A percentile compares a stretch with the other conserved stretches of the same genome.
Evolutionary conservation across 805 yeast species (phyloP).

Genomic region (Wickerhamomyces chambardii): DNA sequence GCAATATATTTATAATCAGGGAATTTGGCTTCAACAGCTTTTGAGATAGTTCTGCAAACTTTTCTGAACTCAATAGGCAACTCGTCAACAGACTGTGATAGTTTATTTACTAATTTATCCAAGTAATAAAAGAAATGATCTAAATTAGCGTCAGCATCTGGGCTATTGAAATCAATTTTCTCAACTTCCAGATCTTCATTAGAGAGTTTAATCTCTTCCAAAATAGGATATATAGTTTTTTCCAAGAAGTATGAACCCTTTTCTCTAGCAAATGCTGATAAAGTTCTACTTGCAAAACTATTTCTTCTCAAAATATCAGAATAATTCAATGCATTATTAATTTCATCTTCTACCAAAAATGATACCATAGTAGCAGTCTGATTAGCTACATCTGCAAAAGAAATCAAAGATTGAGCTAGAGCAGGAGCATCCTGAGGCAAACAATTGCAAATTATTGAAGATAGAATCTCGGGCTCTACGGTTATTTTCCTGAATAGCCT

Average conservation of each 20-base stretch:
- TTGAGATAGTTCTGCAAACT: slow-evolving; percentile 59
- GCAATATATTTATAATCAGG: slow-evolving; percentile 62
- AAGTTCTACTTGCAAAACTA: slow-evolving; percentile 70
- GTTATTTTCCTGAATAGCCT: slow-evolving; percentile 21
- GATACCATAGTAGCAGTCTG: slow-evolving; percentile 38
- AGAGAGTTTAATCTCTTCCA: slow-evolving; percentile 41
- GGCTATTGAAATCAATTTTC: slow-evolving; percentile 28
- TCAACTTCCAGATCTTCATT: slow-evolving; percentile 60
- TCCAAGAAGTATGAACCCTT: slow-evolving; percentile 54
- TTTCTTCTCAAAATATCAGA: slow-evolving; percentile 75
- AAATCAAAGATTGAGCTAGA: slow-evolving; percentile 55
- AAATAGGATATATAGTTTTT: slow-evolving; percentile 42
- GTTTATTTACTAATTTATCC: slow-evolving; percentile 45
- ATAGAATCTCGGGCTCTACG: slow-evolving; percentile 31
- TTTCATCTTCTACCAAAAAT: slow-evolving; percentile 52
- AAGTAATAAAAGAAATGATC: slow-evolving; percentile 47
- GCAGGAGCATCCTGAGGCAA: slow-evolving; percentile 64
- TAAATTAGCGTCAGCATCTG: slow-evolving; percentile 29
- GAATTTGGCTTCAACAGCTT: slow-evolving; percentile 48
- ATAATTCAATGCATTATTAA: slow-evolving; percentile 46
- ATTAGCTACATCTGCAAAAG: slow-evolving; percentile 38
- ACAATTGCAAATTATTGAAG: slow-evolving; percentile 51
- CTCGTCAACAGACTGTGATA: slow-evolving; percentile 40
- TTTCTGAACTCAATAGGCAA: slow-evolving; percentile 69
- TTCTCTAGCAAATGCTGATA: slow-evolving; percentile 62